Evolutionary conservation across 148 eudicot genomes (phyloP).

Genomic region (Rhododendron vialii): DNA sequence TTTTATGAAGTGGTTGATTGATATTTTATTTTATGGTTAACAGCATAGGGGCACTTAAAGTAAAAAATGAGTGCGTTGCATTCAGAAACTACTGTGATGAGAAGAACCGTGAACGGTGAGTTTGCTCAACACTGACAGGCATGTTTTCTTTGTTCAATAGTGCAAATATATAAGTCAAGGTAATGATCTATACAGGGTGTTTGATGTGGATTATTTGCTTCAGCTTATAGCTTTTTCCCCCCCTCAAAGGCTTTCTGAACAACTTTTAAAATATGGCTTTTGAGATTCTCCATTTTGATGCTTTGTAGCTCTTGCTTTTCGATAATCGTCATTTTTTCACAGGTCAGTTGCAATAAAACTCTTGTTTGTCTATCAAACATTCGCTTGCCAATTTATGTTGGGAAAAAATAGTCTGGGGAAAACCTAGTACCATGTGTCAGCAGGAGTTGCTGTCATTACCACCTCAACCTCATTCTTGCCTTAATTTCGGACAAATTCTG

Average conservation of each 20-base stretch:
- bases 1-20: background rate
- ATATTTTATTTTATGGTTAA: background rate
- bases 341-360: background rate
- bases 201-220: background rate
- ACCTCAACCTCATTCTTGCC: background rate
- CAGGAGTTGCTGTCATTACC: background rate
- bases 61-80: slow-evolving; percentile 39
- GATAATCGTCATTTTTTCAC: background rate
- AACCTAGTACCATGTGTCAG: background rate
- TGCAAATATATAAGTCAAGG: background rate
- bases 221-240: background rate
- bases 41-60: slow-evolving; percentile 67
- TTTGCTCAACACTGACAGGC: background rate
- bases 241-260: background rate
- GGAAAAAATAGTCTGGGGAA: background rate
- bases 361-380: background rate
- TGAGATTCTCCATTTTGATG: background rate
- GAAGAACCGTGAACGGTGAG: slow-evolving; percentile 61
- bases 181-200: background rate
- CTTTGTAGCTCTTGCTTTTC: background rate
- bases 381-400: background rate
- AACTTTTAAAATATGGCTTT: background rate
- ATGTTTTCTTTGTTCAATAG: background rate
- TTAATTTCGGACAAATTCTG: background rate
- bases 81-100: slow-evolving; percentile 56